A percentile compares a stretch with the other conserved stretches of the same genome.
phyloP scores from a whole-genome alignment of 2,329 filamentous ascomycete species.

The Epicoccum sorghinum region DNA sequence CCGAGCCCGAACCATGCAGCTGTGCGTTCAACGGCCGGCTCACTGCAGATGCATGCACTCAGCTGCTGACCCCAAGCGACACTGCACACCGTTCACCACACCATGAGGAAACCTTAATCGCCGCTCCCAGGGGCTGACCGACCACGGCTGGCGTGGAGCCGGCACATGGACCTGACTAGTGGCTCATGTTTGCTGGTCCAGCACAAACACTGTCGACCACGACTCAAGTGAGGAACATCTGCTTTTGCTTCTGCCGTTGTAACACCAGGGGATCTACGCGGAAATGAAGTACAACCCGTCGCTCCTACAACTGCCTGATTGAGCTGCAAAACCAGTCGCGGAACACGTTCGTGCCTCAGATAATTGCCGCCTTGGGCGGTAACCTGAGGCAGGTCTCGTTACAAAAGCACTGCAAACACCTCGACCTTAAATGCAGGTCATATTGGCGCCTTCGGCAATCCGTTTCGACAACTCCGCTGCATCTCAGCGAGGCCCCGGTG shows the following conservation, averaged over 20 bases:
- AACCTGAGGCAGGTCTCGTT: constrained; percentile 11
- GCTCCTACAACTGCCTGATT: not conserved
- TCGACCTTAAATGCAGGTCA: constrained; percentile 9
- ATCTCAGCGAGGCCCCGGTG: not conserved
- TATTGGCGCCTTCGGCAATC: not conserved
- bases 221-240: not conserved
- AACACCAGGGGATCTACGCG: not conserved
- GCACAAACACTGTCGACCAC: not conserved
- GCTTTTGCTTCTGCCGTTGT: constrained; percentile 9
- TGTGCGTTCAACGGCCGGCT: constrained; percentile 15
- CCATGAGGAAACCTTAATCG: not conserved
- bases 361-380: constrained; percentile 1
- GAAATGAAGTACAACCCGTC: constrained; percentile 7
- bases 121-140: not conserved
- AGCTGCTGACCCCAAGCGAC: constrained; percentile 1
- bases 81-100: constrained; percentile 7
- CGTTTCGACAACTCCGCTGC: not conserved
- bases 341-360: constrained; percentile 2
- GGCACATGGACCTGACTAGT: constrained; percentile 9
- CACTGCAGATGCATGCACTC: constrained; percentile 3
- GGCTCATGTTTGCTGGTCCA: not conserved
- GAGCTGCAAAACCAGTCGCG: constrained; percentile 1
- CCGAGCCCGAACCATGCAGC: constrained; percentile 13
- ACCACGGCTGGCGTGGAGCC: not conserved
- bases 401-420: constrained; percentile 11